These are phyloP conservation scores for Fusarium sp. DNA, from an alignment of 2,329 filamentous ascomycete species.

Conservation along the genomic window DNA sequence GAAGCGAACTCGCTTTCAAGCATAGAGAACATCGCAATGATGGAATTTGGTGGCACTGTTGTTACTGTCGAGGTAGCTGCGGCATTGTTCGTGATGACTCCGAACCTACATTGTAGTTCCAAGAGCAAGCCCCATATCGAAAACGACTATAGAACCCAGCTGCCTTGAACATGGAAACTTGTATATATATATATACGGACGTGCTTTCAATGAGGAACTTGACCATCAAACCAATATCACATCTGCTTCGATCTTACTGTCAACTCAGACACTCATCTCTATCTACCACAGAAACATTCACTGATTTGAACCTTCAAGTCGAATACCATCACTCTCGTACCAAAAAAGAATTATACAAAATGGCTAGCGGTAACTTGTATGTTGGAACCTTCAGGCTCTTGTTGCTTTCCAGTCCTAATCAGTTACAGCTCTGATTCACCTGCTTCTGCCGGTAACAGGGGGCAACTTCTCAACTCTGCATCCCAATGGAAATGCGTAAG, in stretches of 20 bases:
- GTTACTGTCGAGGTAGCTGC: not conserved
- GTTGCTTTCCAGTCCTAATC: not conserved
- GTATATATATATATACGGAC: conserved; percentile 7
- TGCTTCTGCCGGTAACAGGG: conserved; percentile 4
- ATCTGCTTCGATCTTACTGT: not conserved
- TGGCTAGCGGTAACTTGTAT: conserved; percentile 14
- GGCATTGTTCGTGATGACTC: not conserved
- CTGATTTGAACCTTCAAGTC: not conserved
- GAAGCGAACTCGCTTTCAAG: conserved; percentile 9
- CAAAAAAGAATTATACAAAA: not conserved
- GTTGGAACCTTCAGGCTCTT: not conserved
- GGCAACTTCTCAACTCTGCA: not conserved
- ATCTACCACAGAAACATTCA: not conserved
- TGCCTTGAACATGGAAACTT: not conserved
- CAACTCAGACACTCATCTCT: not conserved
- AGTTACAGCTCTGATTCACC: not conserved
- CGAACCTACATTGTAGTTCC: conserved; percentile 9
- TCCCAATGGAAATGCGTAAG: conserved; percentile 23
- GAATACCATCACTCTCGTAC: not conserved
- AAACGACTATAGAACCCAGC: rapidly evolving
- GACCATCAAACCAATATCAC: not conserved
- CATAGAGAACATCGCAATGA: conserved; percentile 17
- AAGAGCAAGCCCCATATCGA: not conserved
- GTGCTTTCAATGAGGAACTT: not conserved
- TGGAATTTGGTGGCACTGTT: conserved; percentile 5